Conservation (phyloP, 192 early-diverging fungal genomes). For the Rhizophagus clarus region DNA sequence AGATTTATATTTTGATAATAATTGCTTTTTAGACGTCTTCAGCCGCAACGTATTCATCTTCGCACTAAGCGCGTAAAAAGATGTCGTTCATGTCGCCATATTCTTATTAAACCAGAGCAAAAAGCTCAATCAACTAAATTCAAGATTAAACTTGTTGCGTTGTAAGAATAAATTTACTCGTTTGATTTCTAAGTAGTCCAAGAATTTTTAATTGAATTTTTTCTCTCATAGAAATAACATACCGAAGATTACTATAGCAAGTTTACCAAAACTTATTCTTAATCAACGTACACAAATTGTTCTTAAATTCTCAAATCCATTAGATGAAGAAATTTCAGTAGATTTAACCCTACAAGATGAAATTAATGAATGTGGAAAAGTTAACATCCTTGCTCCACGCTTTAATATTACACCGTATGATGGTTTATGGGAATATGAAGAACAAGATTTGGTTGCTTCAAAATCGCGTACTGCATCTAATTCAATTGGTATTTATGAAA, state of each 20-base stretch:
- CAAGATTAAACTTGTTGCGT: constrained; percentile 86
- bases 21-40: constrained; percentile 46
- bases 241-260: constrained; percentile 74
- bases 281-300: constrained; percentile 52
- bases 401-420: constrained; percentile 76
- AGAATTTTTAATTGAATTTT: neutral
- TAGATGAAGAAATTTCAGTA: constrained; percentile 71
- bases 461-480: constrained; percentile 30
- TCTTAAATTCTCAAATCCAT: constrained; percentile 80
- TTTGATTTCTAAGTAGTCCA: neutral
- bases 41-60: constrained; percentile 85
- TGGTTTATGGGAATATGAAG: constrained; percentile 83
- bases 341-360: constrained; percentile 52
- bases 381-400: constrained; percentile 59
- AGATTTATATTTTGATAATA: neutral
- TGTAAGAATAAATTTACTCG: constrained; percentile 48
- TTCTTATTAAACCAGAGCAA: constrained; percentile 90
- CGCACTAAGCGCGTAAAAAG: constrained; percentile 85
- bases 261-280: constrained; percentile 43
- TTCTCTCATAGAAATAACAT: constrained; percentile 61
- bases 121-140: constrained; percentile 87
- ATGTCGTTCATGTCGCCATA: constrained; percentile 85
- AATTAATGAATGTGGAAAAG: constrained; percentile 36
- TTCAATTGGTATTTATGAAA: constrained; percentile 63
- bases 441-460: constrained; percentile 49